These are phyloP conservation scores for Collybia sordida DNA, from an alignment of 768 basidiomycete genomes.

Conservation along the genomic window DNA sequence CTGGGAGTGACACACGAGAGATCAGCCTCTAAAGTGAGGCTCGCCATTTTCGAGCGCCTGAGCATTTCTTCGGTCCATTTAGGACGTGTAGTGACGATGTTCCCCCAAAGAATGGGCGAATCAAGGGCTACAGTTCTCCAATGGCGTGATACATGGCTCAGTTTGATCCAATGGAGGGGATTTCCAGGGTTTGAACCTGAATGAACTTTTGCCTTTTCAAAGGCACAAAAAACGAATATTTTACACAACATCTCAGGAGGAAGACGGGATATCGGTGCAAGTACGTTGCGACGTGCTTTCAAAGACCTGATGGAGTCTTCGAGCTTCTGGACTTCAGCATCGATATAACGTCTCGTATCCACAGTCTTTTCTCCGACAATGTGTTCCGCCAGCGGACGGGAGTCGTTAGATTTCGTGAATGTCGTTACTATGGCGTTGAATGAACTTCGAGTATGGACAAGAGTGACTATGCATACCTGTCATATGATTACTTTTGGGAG, in stretches of 20 bases:
- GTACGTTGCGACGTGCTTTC: slow-evolving; percentile 33
- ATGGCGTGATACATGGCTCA: slow-evolving; percentile 39
- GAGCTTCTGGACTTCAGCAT: slow-evolving; percentile 33
- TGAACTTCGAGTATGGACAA: neutral
- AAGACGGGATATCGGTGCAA: slow-evolving; percentile 36
- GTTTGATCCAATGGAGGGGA: slow-evolving; percentile 31
- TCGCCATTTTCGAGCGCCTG: slow-evolving; percentile 41
- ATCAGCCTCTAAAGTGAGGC: slow-evolving; percentile 27
- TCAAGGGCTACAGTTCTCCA: slow-evolving; percentile 45
- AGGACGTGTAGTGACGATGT: slow-evolving; percentile 28
- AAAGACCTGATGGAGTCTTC: slow-evolving; percentile 31
- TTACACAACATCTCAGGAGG: slow-evolving; percentile 41
- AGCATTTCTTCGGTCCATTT: slow-evolving; percentile 43
- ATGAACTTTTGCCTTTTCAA: slow-evolving; percentile 1
- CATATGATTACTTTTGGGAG: slow-evolving; percentile 13
- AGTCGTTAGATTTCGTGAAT: slow-evolving; percentile 16
- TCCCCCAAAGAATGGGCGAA: slow-evolving; percentile 41
- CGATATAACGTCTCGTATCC: slow-evolving; percentile 29
- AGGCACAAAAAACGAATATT: slow-evolving; percentile 31
- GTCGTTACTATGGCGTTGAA: slow-evolving; percentile 11
- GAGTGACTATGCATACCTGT: slow-evolving; percentile 2
- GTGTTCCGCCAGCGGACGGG: slow-evolving; percentile 7
- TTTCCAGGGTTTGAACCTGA: slow-evolving; percentile 1
- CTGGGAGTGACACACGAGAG: slow-evolving; percentile 23
- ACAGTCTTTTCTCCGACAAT: slow-evolving; percentile 8